A percentile compares a stretch with the other conserved stretches of the same genome.
Evolutionary conservation across 2,329 filamentous ascomycete genomes (phyloP).

Genomic region (Kalmusia sp.): DNA sequence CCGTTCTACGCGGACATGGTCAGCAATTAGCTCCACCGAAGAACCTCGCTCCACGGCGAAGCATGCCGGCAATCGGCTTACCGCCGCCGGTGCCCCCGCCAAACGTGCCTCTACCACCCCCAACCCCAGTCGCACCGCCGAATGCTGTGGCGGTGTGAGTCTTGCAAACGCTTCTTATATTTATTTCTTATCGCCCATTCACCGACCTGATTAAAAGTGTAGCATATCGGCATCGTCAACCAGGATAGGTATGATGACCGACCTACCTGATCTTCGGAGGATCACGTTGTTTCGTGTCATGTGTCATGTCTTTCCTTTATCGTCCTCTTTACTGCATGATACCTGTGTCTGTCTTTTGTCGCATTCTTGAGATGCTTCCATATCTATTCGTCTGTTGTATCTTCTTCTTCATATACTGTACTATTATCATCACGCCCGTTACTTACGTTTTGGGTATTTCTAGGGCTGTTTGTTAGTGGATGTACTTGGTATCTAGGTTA

Average conservation of each 20-base stretch:
- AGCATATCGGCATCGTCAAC: neutral
- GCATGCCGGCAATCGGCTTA: constrained; percentile 49
- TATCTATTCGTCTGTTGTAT: too few species aligned
- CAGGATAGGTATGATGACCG: neutral
- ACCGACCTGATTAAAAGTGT: too few species aligned
- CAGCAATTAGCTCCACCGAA: constrained; percentile 21
- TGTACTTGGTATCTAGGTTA: too few species aligned
- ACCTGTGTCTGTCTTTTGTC: neutral
- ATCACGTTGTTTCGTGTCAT: neutral
- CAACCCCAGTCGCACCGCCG: constrained; percentile 29
- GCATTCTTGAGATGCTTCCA: neutral
- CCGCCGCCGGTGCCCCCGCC: constrained; percentile 57
- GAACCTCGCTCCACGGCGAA: constrained; percentile 34
- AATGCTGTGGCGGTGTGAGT: constrained; percentile 12
- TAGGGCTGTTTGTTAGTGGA: too few species aligned
- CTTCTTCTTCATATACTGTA: too few species aligned
- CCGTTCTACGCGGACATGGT: constrained; percentile 34
- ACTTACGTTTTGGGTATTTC: too few species aligned
- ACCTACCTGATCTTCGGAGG: neutral
- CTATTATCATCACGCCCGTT: too few species aligned
- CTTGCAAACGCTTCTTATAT: neutral
- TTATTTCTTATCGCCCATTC: neutral
- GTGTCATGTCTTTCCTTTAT: constrained; percentile 4
- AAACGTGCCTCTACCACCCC: constrained; percentile 52
- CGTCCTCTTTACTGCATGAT: constrained; percentile 1